phyloP scores from a whole-genome alignment of 1,284 basidiomycete species.

The Naganishia sp. region DNA sequence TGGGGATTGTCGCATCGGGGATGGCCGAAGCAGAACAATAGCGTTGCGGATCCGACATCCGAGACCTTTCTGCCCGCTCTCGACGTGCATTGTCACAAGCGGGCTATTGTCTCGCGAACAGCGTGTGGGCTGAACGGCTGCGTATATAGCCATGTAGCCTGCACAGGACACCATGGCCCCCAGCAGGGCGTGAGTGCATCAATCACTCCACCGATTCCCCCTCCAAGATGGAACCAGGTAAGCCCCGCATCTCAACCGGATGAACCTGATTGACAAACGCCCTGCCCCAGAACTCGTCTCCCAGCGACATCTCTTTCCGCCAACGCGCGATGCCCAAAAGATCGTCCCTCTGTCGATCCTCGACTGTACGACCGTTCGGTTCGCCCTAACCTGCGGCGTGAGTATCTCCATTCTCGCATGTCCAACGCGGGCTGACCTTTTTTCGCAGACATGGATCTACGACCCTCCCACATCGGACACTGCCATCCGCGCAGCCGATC shows the following conservation, averaged over 20 bases:
- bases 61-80: no score
- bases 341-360: constrained; percentile 26
- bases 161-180: no score
- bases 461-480: constrained; percentile 29
- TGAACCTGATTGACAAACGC: neutral
- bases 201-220: no score
- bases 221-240: neutral
- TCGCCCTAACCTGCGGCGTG: constrained; percentile 32
- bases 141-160: no score
- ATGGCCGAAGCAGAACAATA: no score
- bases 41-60: no score
- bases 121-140: no score
- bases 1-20: no score
- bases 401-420: neutral
- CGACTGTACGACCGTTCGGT: constrained; percentile 27
- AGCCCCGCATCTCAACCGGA: neutral
- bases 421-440: neutral
- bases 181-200: no score
- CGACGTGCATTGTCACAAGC: no score
- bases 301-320: constrained; percentile 1
- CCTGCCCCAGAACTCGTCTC: constrained; percentile 1
- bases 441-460: constrained; percentile 46
- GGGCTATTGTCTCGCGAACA: no score
- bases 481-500: neutral
- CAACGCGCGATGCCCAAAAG: neutral